phyloP scores from a whole-genome alignment of 73 alveolate genomes.

The Tetrahymena thermophila region DNA sequence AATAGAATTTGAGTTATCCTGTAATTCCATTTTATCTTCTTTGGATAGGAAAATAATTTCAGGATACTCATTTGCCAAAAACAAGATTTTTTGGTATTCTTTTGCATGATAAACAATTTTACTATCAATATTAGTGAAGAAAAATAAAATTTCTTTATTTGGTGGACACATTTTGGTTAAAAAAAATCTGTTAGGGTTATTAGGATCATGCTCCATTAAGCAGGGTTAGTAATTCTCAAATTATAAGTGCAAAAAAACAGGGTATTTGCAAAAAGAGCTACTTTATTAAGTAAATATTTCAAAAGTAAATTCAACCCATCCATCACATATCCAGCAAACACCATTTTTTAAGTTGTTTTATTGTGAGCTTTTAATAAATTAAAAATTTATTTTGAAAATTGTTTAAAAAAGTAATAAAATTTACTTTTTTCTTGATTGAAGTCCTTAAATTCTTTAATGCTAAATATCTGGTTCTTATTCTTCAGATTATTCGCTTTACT shows the following conservation, averaged over 20 bases:
- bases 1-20: neutral
- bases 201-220: conserved; percentile 4
- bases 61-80: neutral
- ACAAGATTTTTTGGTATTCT: neutral
- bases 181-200: neutral
- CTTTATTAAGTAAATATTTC: conserved; percentile 10
- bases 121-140: conserved; percentile 17
- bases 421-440: neutral
- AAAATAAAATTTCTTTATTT: conserved; percentile 5
- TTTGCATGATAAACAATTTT: conserved; percentile 1
- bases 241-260: conserved; percentile 28
- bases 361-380: neutral
- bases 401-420: too few relatives aligned
- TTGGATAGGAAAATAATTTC: conserved; percentile 4
- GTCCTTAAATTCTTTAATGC: neutral
- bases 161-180: conserved; percentile 42
- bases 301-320: conserved; percentile 40
- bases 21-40: neutral
- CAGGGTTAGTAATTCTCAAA: conserved; percentile 26
- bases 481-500: neutral
- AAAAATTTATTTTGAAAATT: too few relatives aligned
- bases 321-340: conserved; percentile 43
- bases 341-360: conserved; percentile 11
- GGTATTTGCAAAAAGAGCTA: conserved; percentile 7
- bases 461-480: neutral